A percentile compares a stretch with the other conserved stretches of the same genome.
phyloP scores from a whole-genome alignment of 345 rosid species.

The Eucalyptus caleyi region DNA sequence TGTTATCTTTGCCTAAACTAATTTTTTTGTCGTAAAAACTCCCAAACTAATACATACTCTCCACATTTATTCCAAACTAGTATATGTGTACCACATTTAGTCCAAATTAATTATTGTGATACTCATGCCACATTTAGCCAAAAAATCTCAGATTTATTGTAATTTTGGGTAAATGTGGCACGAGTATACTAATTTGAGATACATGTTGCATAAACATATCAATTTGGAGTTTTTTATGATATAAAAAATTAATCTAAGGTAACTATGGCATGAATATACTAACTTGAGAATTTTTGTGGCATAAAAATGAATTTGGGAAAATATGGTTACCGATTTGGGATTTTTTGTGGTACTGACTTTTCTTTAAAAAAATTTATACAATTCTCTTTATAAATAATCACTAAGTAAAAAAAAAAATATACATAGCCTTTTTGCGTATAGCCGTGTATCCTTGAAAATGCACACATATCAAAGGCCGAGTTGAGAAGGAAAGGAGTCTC shows the following conservation, averaged over 20 bases:
- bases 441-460: background rate
- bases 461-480: background rate
- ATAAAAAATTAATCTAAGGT: background rate
- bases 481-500: background rate
- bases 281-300: background rate
- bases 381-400: background rate
- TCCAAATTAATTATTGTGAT: background rate
- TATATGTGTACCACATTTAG: rapidly evolving
- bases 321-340: rapidly evolving
- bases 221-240: background rate
- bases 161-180: background rate
- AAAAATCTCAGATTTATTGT: background rate
- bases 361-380: rapidly evolving
- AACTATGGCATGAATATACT: background rate
- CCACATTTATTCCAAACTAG: background rate
- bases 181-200: rapidly evolving
- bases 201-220: background rate
- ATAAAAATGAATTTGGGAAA: background rate
- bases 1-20: rapidly evolving
- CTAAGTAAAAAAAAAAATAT: background rate
- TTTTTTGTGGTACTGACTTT: background rate
- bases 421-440: background rate
- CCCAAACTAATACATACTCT: rapidly evolving
- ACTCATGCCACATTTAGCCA: background rate
- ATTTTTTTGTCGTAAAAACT: rapidly evolving